Evolutionary conservation across 2,329 filamentous ascomycete species (phyloP), one percentile per base, ranked within the genome.

Genomic region (Neoscytalidium dimidiatum): DNA sequence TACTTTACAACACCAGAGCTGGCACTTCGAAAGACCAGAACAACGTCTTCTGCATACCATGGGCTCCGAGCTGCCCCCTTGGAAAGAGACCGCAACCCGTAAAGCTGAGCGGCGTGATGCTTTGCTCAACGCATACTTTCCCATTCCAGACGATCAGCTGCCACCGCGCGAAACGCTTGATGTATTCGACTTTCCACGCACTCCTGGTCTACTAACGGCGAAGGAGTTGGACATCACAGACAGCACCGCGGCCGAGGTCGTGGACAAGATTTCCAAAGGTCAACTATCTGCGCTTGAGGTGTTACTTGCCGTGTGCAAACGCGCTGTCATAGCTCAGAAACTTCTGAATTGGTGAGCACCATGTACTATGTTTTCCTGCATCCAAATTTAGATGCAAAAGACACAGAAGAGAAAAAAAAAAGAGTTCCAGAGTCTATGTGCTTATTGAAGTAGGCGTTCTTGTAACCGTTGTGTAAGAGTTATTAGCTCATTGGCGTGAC

Each of bases 241-340:
- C n/a, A n/a, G n/a, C n/a, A n/a, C n/a, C n/a, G n/a, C n/a, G n/a
- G n/a, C n/a, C n/a, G n/a, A n/a, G n/a, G n/a, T n/a, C n/a, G n/a
- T n/a, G n/a, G n/a, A n/a, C n/a, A n/a, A n/a, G n/a, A n/a, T n/a
- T n/a, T n/a, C n/a, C n/a, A 11, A n/a, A 26, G 23, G n/a, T 13
- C 9, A 21, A 29, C 7, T 17, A 17, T 21, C 28, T 14, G 19
- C 19, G 21, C 44, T 52, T 2, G 28, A 41, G 31, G 51, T 52
- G 17, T n/a, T 19, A 2, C 17, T 11, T 14, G 41, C 51, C 21
- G 19, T 64, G 19, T 48, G 21, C 29, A 51, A 61, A 19, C 52
- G 63, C 14, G 53, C 51, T 6, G 41, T 41, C 17, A 9, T 65
- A 3, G 63, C 56, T 8, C 63, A 58, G 23, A 53, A 65, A 21